phyloP scores from a whole-genome alignment of 768 basidiomycete genomes.

The Stropharia rugosoannulata region DNA sequence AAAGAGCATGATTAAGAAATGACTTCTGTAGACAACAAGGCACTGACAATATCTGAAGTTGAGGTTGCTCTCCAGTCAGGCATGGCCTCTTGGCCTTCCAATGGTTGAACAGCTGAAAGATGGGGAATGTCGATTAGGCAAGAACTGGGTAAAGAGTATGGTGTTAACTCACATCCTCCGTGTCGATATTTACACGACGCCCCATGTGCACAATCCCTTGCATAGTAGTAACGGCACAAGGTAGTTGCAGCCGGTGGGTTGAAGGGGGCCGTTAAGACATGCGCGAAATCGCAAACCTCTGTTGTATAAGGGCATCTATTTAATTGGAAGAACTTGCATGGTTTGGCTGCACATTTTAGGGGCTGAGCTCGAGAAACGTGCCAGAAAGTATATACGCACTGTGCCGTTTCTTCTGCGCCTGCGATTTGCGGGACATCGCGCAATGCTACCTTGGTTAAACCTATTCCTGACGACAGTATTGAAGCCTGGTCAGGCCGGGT shows the following conservation, averaged over 20 bases:
- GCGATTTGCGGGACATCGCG: conserved; percentile 29
- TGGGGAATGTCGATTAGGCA: background rate
- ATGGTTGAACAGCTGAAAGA: background rate
- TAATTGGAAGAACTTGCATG: conserved; percentile 47
- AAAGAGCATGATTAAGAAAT: conserved; percentile 1
- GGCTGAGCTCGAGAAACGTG: conserved; percentile 12
- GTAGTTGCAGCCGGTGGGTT: conserved; percentile 8
- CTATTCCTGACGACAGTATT: background rate
- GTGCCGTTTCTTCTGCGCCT: conserved; percentile 39
- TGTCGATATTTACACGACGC: conserved; percentile 38
- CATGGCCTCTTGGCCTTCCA: conserved; percentile 4
- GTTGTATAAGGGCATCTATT: conserved; percentile 41
- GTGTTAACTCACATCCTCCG: conserved; percentile 17
- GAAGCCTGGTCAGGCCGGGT: background rate
- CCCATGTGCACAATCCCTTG: conserved; percentile 37
- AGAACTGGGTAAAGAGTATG: background rate
- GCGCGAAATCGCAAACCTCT: conserved; percentile 47
- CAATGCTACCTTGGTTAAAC: background rate
- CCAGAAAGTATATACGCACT: conserved; percentile 21
- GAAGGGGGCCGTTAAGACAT: conserved; percentile 31
- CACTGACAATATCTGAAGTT: conserved; percentile 17
- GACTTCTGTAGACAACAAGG: background rate
- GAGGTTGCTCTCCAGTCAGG: conserved; percentile 15
- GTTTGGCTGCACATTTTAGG: conserved; percentile 36
- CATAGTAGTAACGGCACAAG: conserved; percentile 33